A percentile compares a stretch with the other conserved stretches of the same genome.
These are phyloP conservation scores for Gleditsia sinensis DNA, from an alignment of 306 rosid species.

Conservation along the genomic window DNA sequence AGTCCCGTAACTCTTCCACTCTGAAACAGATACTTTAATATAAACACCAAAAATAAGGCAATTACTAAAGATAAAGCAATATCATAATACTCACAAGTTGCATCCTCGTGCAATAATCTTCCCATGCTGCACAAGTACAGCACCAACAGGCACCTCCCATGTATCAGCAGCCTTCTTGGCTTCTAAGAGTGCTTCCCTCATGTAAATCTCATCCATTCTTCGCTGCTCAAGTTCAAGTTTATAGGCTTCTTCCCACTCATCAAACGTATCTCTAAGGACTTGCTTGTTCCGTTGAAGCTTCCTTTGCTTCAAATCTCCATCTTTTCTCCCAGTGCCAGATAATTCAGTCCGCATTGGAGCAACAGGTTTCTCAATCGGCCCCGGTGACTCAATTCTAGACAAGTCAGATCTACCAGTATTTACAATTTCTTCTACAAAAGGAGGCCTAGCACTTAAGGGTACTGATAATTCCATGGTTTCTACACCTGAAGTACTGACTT, in stretches of 20 bases:
- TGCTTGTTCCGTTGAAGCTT: slow-evolving; percentile 73
- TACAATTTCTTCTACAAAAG: slow-evolving; percentile 43
- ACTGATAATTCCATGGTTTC: slow-evolving; percentile 43
- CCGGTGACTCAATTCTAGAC: slow-evolving; percentile 46
- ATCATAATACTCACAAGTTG: slow-evolving; percentile 71
- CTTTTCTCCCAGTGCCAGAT: slow-evolving; percentile 51
- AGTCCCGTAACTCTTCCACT: slow-evolving; percentile 91
- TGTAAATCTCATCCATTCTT: slow-evolving; percentile 75
- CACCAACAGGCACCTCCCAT: slow-evolving; percentile 99
- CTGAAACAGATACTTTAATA: slow-evolving; percentile 50
- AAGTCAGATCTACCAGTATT: slow-evolving; percentile 31
- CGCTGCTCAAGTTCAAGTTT: slow-evolving; percentile 69
- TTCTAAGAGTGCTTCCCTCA: slow-evolving; percentile 95
- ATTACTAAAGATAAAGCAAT: slow-evolving; percentile 20
- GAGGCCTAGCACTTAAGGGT: slow-evolving; percentile 40
- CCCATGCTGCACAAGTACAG: slow-evolving; percentile 90
- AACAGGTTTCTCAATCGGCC: slow-evolving; percentile 43
- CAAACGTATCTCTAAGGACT: slow-evolving; percentile 76
- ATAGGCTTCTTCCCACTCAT: slow-evolving; percentile 94
- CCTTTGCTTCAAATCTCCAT: slow-evolving; percentile 75
- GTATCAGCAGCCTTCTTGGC: slow-evolving; percentile 93
- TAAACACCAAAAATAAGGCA: slow-evolving; percentile 29
- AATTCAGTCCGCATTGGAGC: slow-evolving; percentile 44
- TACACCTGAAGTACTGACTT: slow-evolving; percentile 46
- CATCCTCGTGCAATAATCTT: slow-evolving; percentile 87